Evolutionary conservation across 257 asterid genomes (phyloP).

Genomic region (Leonotis leonurus): DNA sequence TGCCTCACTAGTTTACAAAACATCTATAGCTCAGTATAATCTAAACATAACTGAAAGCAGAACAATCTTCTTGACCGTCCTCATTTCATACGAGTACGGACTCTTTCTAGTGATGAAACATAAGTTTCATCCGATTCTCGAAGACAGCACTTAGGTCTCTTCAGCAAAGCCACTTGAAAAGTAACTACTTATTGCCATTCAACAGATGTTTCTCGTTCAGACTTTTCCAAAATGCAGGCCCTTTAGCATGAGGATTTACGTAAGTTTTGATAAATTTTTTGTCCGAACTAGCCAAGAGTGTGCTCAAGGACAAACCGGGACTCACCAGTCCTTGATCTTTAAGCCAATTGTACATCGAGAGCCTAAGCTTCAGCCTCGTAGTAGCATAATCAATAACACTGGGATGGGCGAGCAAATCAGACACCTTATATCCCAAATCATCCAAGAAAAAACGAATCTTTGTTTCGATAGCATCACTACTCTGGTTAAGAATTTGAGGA

Average conservation of each 20-base stretch:
- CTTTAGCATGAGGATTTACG: slow-evolving; percentile 50
- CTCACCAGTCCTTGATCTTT: slow-evolving; percentile 33
- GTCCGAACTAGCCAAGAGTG: slow-evolving; percentile 53
- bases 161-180: not conserved
- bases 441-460: slow-evolving; percentile 45
- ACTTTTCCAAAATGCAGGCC: slow-evolving; percentile 45
- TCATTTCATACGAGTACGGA: too few species aligned
- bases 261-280: slow-evolving; percentile 31
- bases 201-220: slow-evolving; percentile 35
- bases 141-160: too few species aligned
- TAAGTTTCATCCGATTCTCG: too few species aligned
- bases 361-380: slow-evolving; percentile 45
- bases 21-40: too few species aligned
- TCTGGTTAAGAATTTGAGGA: slow-evolving; percentile 59
- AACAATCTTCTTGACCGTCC: too few species aligned
- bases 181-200: not conserved
- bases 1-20: too few species aligned
- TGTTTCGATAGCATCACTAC: slow-evolving; percentile 34
- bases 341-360: slow-evolving; percentile 63
- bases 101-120: too few species aligned
- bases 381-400: slow-evolving; percentile 35
- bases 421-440: slow-evolving; percentile 40
- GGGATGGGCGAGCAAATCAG: slow-evolving; percentile 42
- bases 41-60: too few species aligned
- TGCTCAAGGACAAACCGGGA: slow-evolving; percentile 50